These are phyloP conservation scores for Colletotrichum somersetense DNA, from an alignment of 2,329 filamentous ascomycete genomes.

Conservation along the genomic window DNA sequence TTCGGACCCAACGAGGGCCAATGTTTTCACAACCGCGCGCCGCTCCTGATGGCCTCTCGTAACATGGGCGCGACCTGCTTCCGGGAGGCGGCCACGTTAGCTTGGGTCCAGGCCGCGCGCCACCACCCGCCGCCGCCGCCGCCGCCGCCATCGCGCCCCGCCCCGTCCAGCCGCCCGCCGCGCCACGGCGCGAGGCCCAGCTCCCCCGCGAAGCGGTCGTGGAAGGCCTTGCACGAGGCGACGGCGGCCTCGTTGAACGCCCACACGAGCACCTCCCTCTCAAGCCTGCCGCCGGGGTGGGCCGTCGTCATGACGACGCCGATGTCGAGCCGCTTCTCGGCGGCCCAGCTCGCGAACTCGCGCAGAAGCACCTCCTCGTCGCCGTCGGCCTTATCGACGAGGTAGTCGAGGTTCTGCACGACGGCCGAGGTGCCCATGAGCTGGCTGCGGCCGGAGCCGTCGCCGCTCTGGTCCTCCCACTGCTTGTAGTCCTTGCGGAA, in stretches of 20 bases:
- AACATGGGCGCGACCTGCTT: constrained; percentile 79
- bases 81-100: constrained; percentile 69
- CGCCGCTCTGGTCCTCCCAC: constrained; percentile 70
- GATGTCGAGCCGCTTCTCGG: constrained; percentile 71
- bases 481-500: constrained; percentile 88
- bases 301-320: constrained; percentile 78
- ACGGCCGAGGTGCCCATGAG: constrained; percentile 74
- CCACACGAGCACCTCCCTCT: constrained; percentile 77
- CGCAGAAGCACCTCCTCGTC: constrained; percentile 58
- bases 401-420: constrained; percentile 72
- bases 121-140: constrained; percentile 46
- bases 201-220: constrained; percentile 55
- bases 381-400: constrained; percentile 65
- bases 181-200: constrained; percentile 70
- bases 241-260: constrained; percentile 64
- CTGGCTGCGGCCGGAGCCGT: neutral
- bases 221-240: constrained; percentile 68
- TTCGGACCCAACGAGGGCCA: too few relatives aligned
- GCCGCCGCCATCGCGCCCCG: constrained; percentile 48
- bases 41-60: constrained; percentile 64
- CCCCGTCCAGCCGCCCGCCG: constrained; percentile 59
- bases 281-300: constrained; percentile 66
- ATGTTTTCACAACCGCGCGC: constrained; percentile 7
- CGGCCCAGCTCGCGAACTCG: constrained; percentile 64
- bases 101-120: constrained; percentile 76